phyloP scores from a whole-genome alignment of 202 grass and related monocot genomes.

The Setaria italica region DNA sequence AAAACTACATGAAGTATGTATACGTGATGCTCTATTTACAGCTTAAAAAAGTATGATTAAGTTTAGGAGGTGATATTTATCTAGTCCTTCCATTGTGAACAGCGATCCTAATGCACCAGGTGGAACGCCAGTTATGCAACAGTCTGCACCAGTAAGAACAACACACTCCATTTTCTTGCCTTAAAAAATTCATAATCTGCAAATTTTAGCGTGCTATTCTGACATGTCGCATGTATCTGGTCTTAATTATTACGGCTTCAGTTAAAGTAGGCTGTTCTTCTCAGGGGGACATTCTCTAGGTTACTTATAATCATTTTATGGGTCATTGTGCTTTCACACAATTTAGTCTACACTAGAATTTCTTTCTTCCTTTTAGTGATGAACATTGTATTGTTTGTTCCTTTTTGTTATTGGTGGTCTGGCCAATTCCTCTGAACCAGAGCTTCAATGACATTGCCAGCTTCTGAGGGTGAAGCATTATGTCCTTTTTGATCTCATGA shows the following conservation, averaged over 20 bases:
- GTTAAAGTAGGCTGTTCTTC: neutral
- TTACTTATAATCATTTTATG: neutral
- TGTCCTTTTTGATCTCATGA: neutral
- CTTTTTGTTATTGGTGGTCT: conserved; percentile 12
- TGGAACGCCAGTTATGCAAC: conserved; percentile 98
- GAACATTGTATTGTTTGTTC: neutral
- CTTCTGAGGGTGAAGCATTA: neutral
- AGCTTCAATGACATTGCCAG: neutral
- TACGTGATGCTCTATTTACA: conserved; percentile 29
- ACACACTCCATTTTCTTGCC: conserved; percentile 24
- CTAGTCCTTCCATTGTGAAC: conserved; percentile 49
- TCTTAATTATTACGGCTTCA: conserved; percentile 3
- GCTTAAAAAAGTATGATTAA: conserved; percentile 7
- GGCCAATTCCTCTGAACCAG: neutral
- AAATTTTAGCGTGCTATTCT: neutral
- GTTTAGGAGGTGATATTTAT: conserved; percentile 32
- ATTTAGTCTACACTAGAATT: conserved; percentile 7
- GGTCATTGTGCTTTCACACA: conserved; percentile 7
- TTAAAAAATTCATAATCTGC: conserved; percentile 13
- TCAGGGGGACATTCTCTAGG: neutral
- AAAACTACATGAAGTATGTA: conserved; percentile 98
- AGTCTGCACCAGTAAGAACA: conserved; percentile 75
- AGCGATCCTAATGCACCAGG: conserved; percentile 95
- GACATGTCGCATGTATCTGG: neutral
- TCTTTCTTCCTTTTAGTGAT: neutral